These are phyloP conservation scores for Achaetomium macrosporum DNA, from an alignment of 2,329 filamentous ascomycete genomes.

Conservation along the genomic window DNA sequence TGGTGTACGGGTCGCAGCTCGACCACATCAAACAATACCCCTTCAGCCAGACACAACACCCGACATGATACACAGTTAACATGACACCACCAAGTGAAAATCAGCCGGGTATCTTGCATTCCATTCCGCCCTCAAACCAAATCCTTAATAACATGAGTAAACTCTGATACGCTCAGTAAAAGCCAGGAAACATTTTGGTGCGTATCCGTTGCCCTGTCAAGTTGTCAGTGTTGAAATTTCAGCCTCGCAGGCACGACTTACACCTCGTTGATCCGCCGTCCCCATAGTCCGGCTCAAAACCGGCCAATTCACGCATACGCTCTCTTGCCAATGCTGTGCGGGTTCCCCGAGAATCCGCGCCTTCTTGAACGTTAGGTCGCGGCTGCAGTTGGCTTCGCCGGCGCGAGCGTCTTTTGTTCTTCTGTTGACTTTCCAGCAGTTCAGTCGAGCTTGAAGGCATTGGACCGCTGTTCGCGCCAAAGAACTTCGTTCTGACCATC, in stretches of 20 bases:
- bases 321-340: constrained; percentile 18
- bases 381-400: background rate
- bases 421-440: constrained; percentile 11
- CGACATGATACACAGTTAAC: background rate
- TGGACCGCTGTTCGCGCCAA: constrained; percentile 8
- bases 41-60: background rate
- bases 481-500: constrained; percentile 21
- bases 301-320: constrained; percentile 30
- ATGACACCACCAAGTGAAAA: background rate
- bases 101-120: constrained; percentile 19
- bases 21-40: no score
- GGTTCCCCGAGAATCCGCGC: background rate
- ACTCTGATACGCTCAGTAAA: constrained; percentile 4
- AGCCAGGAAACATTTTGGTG: constrained; percentile 23
- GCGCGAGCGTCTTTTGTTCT: background rate
- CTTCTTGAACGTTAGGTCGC: background rate
- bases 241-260: constrained; percentile 13
- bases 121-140: background rate
- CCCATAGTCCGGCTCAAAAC: constrained; percentile 20
- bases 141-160: background rate
- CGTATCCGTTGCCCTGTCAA: constrained; percentile 21
- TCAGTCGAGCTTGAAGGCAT: constrained; percentile 17
- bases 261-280: constrained; percentile 17
- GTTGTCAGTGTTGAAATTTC: background rate
- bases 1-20: no score